phyloP scores from a whole-genome alignment of 1,284 basidiomycete genomes.

The Melampsora larici-populina region DNA sequence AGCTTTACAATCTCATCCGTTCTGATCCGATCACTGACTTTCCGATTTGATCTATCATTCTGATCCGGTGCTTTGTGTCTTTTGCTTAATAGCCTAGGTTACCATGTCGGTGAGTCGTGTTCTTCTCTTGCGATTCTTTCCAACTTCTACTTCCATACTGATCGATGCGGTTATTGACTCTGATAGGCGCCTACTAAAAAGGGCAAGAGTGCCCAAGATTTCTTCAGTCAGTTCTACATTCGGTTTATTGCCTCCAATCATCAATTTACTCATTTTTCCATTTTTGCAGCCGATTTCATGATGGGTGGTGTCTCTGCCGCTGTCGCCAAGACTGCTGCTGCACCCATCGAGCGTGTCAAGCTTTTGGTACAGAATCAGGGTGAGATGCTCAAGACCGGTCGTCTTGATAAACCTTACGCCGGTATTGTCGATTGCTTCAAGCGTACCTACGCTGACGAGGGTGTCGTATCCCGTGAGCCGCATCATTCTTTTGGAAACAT shows the following conservation, averaged over 20 bases:
- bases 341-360: conserved; percentile 98
- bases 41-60: neutral
- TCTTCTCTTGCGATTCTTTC: neutral
- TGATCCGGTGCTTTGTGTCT: neutral
- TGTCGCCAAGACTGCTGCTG: conserved; percentile 94
- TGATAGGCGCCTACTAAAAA: conserved; percentile 18
- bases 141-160: neutral
- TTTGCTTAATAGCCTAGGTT: neutral
- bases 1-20: neutral
- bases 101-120: conserved; percentile 1
- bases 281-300: conserved; percentile 70
- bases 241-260: neutral
- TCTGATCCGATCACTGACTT: neutral
- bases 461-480: conserved; percentile 64
- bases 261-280: neutral
- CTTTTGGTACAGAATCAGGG: conserved; percentile 93
- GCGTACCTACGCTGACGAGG: conserved; percentile 86
- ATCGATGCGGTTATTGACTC: neutral
- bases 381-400: conserved; percentile 54
- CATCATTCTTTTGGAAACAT: neutral
- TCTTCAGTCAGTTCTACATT: conserved; percentile 40
- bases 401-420: conserved; percentile 66
- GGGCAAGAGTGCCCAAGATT: conserved; percentile 44
- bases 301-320: conserved; percentile 80
- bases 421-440: conserved; percentile 81